Base-by-base conservation (phyloP, 192 early-diverging fungal species). In the Linnemannia elongata region DNA sequence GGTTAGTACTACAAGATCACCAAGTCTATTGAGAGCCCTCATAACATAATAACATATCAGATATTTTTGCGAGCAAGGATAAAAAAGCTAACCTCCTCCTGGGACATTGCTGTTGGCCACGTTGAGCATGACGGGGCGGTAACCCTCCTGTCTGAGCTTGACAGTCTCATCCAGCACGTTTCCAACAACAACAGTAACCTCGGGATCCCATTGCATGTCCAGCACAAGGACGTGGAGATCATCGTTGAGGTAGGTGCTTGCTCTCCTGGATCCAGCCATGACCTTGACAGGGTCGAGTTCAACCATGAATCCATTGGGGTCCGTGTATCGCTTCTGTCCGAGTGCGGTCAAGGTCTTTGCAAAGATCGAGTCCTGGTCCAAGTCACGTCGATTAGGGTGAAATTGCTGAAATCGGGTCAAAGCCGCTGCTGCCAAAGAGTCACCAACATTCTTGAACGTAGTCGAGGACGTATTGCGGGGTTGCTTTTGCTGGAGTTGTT, bases 171-270 rank as follows among this genome's bases (percentile, higher is more conserved):
- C 83, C 20, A 86, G 66, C 22, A 86, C 83, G 55, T 86, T 86
- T 71, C 83, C 83, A 6, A 86, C 83, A 9, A 86, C 83, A 38
- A 86, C 83, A 12, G 75, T 76, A 22, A 86, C 83, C 71, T 86
- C 83, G 2, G 83, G 83, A 45, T 86, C 83, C 83, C 83, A 86
- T 24, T 86, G 83, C 83, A 86, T 86, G 63, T 86, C 83, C 8
- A 86, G 57, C 6, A 86, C 83, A 7, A 86, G 79, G 1, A 86
- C 83, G 72, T 86, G 83, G 47, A 86, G 60, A 27, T 86, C 83
- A 13, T 86, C 83, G 47, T 86, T 86, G 30, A 81, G 83, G 39
- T 86, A 86, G 3, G 83, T 18, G 15, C 41, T 52, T n/a, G 85
- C 85, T 15, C 85, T 70, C 47, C 85, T 60, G 39, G 85, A 87